Base-by-base conservation (phyloP, 345 rosid species). In the Lepidium didymum region DNA sequence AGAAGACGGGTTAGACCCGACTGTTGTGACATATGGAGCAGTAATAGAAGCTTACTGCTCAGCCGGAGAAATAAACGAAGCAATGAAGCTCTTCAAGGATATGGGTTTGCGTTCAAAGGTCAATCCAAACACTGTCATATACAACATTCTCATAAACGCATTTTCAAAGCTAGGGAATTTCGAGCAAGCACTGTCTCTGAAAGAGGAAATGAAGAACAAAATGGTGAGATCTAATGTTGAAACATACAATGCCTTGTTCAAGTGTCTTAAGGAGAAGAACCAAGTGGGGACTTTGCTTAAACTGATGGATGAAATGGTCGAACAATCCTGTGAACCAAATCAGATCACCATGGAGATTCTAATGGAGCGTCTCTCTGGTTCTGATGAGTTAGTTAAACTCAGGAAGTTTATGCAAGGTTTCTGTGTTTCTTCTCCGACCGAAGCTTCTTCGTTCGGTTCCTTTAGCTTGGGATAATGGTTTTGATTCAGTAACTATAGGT, bases 241-340 rank as follows among this genome's bases (percentile, higher is more conserved):
- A 34, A 94, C 97, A 0, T 89, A 70, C 75, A 91, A 91, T 74
- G 83, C 91, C 0, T 56, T 89, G 62, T 82, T 94, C 38, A 87
- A 81, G 69, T 89, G 95, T 15, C 85, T 91, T 5, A 63, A 60
- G 31, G 83, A 80, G 51, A 80, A 77, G 63, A 87, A 75, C 64
- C 60, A 69, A 78, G 66, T 81, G 46, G 78, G 79, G 29, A 75
- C 54, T 41, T 80, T 90, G 53, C 75, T 89, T 46, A 70, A 64
- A 56, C 69, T 87, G 46, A 89, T 86, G 96, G 87, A 86, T 71
- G 72, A 73, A 54, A 91, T 87, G 99, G 69, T 56, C 3, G 79
- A 85, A 64, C 64, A 79, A 40, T 81, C 77, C n/a, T 89, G 96
- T 46, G 72, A 72, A 72, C 91, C 97, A 12, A 87, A 91, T 79